Base-by-base conservation (phyloP, 768 basidiomycete genomes). In the Tulasnella calospora region DNA sequence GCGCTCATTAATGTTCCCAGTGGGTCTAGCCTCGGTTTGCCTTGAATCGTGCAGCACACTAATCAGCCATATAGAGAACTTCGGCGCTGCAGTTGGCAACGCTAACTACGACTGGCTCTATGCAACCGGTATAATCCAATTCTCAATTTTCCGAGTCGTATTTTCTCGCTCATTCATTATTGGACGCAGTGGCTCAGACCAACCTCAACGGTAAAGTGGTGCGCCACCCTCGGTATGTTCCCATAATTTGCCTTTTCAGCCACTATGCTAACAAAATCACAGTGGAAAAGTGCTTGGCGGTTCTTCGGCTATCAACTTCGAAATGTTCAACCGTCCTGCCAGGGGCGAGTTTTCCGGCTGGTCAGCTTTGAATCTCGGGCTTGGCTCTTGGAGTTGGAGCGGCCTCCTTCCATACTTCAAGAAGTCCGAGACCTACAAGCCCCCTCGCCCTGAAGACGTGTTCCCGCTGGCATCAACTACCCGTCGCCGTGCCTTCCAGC, bases 401-500 rank as follows among this genome's bases (percentile, higher is more conserved):
- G 38, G 40, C 38, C 67, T 77, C 7, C 38, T 67, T 19, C 75
- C 75, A 5, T 77, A 44, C 57, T 67, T 2, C 19, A 57, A 67
- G 55, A 77, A 77, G 75, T 23, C 75, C 21, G 75, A 77, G 55
- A 77, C 35, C 12, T 36, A 36, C 75, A 57, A 36, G 1, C 81
- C 83, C 0, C 86, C 87, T 0, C n/a, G 80, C 3, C 79, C 79
- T 7, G 51, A 79, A 33, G 74, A 79, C 44, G 40, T 21, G 36
- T 79, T 79, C 61, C 79, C 79, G 8, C 27, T 71, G 17, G 35
- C 61, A 15, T 23, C 33, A 12, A 36, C 55, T 51, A 40, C 27
- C 19, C 35, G 75, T 76, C 38, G 35, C 4, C 51, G 55, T 17
- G 9, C 75, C 75, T 61, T 76, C 35, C 51, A 70, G 38, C 51